These are phyloP conservation scores for Lentinus brumalis DNA, from an alignment of 768 basidiomycete species.

Conservation along the genomic window DNA sequence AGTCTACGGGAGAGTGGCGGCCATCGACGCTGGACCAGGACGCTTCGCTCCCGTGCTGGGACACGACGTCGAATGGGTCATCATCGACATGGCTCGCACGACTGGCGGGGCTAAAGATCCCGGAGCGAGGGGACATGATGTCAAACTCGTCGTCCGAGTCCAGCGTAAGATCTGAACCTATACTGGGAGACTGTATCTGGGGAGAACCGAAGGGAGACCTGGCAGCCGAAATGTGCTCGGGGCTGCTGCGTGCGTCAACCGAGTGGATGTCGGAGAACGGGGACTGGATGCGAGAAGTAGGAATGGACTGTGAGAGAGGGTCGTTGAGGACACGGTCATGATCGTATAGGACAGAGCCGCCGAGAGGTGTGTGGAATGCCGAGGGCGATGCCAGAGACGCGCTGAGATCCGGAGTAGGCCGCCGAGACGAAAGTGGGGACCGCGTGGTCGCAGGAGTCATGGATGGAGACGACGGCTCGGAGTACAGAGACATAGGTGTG, in stretches of 20 bases:
- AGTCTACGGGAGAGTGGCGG: constrained; percentile 25
- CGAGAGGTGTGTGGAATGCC: constrained; percentile 23
- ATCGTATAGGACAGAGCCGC: constrained; percentile 10
- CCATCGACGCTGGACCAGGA: constrained; percentile 28
- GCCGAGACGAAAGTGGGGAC: constrained; percentile 4
- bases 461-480: constrained; percentile 10
- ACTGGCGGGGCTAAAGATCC: constrained; percentile 26
- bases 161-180: constrained; percentile 17
- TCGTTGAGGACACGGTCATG: constrained; percentile 3
- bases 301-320: neutral
- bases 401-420: constrained; percentile 5
- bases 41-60: constrained; percentile 23
- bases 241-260: constrained; percentile 15
- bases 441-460: constrained; percentile 10
- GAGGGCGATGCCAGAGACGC: constrained; percentile 13
- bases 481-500: neutral
- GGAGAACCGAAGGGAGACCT: constrained; percentile 16
- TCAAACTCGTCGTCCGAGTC: constrained; percentile 27
- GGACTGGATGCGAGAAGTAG: constrained; percentile 18
- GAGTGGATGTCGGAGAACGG: constrained; percentile 27
- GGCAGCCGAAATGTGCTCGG: constrained; percentile 2
- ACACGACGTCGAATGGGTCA: constrained; percentile 20
- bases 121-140: constrained; percentile 28
- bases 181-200: constrained; percentile 19
- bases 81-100: constrained; percentile 2